These are phyloP conservation scores for Suillus paluster DNA, from an alignment of 768 basidiomycete species.

Conservation along the genomic window DNA sequence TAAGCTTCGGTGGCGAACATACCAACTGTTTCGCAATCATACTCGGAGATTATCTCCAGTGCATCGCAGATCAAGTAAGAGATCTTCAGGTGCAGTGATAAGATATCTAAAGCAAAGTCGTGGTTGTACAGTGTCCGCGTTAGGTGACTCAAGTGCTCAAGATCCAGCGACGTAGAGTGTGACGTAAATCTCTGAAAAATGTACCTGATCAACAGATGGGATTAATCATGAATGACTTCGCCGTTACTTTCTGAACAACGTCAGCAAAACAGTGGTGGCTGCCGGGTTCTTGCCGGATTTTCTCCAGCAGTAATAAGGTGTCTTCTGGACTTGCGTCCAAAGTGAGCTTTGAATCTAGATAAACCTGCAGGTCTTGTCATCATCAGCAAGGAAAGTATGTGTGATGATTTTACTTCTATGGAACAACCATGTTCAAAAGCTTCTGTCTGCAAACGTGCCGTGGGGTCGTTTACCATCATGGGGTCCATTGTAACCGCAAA, in stretches of 20 bases:
- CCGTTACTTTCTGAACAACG: slow-evolving; percentile 56
- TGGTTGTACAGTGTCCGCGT: slow-evolving; percentile 67
- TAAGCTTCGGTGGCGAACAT: slow-evolving; percentile 3
- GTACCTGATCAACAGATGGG: slow-evolving; percentile 9
- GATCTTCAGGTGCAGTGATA: slow-evolving; percentile 70
- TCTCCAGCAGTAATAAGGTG: slow-evolving; percentile 35
- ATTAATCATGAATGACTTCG: not conserved
- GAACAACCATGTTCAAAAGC: slow-evolving; percentile 64
- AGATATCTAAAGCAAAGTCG: slow-evolving; percentile 64
- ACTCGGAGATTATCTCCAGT: slow-evolving; percentile 65
- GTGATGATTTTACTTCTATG: slow-evolving; percentile 49
- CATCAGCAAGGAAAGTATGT: not conserved
- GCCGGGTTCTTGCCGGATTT: slow-evolving; percentile 57
- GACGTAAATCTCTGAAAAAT: slow-evolving; percentile 58
- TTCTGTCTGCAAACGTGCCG: slow-evolving; percentile 57
- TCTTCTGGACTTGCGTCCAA: slow-evolving; percentile 51
- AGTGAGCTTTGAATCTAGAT: slow-evolving; percentile 61
- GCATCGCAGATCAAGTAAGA: slow-evolving; percentile 67
- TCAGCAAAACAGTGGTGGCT: slow-evolving; percentile 63
- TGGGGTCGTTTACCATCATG: slow-evolving; percentile 49
- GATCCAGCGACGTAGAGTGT: slow-evolving; percentile 56
- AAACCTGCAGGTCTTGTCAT: slow-evolving; percentile 31
- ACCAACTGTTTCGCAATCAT: slow-evolving; percentile 83
- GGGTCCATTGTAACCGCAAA: slow-evolving; percentile 59
- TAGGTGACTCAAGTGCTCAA: slow-evolving; percentile 72